These are phyloP conservation scores for Phytophthora niederhauseri DNA, from an alignment of 352 stramenopile species.

Conservation along the genomic window DNA sequence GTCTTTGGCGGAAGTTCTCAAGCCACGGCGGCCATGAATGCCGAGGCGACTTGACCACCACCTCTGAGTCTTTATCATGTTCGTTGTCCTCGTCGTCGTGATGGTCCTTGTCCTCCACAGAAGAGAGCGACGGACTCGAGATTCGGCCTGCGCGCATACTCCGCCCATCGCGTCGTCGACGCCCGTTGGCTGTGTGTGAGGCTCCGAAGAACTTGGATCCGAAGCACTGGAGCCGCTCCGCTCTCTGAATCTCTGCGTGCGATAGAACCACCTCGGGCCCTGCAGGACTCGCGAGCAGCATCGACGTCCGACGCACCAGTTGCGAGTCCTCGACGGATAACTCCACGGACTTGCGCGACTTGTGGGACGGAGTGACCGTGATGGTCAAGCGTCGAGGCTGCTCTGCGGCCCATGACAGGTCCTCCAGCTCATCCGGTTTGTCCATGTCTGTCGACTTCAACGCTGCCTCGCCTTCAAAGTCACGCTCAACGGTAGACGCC, in stretches of 20 bases:
- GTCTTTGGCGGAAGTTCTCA: constrained; percentile 24
- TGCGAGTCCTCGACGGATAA: constrained; percentile 51
- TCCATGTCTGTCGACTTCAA: constrained; percentile 14
- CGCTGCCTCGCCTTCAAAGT: neutral
- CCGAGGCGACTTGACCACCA: constrained; percentile 15
- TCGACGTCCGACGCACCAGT: constrained; percentile 55
- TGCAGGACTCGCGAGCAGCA: constrained; percentile 51
- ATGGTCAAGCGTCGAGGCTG: constrained; percentile 32
- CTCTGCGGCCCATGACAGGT: constrained; percentile 20
- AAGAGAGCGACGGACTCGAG: constrained; percentile 21
- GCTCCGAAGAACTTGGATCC: constrained; percentile 42
- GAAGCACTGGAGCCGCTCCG: constrained; percentile 51
- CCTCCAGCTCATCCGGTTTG: neutral
- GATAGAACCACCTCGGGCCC: constrained; percentile 46
- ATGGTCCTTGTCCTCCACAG: constrained; percentile 9
- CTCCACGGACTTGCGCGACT: constrained; percentile 31
- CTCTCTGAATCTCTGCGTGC: constrained; percentile 44
- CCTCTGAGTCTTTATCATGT: neutral
- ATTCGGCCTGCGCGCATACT: constrained; percentile 8
- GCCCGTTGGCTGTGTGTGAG: neutral
- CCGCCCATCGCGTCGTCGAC: constrained; percentile 14
- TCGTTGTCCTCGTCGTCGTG: constrained; percentile 8
- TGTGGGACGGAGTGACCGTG: constrained; percentile 23
- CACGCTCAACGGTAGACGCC: neutral
- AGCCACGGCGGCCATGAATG: constrained; percentile 29